Evolutionary conservation across 441 rosid genomes (phyloP).

Genomic region (Populus hybrid): DNA sequence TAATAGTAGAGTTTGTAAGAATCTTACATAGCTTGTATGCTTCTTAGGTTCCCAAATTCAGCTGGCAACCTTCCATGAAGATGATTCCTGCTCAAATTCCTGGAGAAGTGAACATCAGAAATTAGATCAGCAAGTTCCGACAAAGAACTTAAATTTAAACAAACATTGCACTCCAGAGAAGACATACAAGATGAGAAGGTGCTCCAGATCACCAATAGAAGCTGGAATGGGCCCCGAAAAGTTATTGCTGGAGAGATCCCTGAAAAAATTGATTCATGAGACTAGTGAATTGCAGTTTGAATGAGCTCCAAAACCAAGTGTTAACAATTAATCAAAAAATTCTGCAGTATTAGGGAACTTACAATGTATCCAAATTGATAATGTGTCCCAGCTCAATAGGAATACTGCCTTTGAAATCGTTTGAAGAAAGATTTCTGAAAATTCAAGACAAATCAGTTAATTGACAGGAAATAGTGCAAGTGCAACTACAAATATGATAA

Average conservation of each 20-base stretch:
- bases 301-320: background rate
- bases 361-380: conserved; percentile 85
- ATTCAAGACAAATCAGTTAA: background rate
- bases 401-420: conserved; percentile 68
- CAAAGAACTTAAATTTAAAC: background rate
- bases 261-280: conserved; percentile 12
- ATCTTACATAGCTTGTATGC: conserved; percentile 69
- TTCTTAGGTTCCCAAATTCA: conserved; percentile 80
- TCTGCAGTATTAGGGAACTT: conserved; percentile 15
- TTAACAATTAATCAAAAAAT: too few relatives aligned
- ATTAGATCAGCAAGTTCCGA: too few relatives aligned
- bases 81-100: conserved; percentile 74
- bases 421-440: conserved; percentile 72
- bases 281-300: background rate
- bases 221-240: conserved; percentile 74
- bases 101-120: conserved; percentile 16
- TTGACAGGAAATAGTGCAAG: background rate
- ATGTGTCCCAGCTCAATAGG: conserved; percentile 78
- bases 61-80: conserved; percentile 64
- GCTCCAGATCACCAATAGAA: conserved; percentile 88
- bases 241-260: conserved; percentile 82
- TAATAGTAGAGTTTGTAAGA: background rate
- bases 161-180: background rate
- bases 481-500: background rate
- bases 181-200: conserved; percentile 74